These are phyloP conservation scores for Erythrophleum ivorense DNA, from an alignment of 331 rosid genomes.

Conservation along the genomic window DNA sequence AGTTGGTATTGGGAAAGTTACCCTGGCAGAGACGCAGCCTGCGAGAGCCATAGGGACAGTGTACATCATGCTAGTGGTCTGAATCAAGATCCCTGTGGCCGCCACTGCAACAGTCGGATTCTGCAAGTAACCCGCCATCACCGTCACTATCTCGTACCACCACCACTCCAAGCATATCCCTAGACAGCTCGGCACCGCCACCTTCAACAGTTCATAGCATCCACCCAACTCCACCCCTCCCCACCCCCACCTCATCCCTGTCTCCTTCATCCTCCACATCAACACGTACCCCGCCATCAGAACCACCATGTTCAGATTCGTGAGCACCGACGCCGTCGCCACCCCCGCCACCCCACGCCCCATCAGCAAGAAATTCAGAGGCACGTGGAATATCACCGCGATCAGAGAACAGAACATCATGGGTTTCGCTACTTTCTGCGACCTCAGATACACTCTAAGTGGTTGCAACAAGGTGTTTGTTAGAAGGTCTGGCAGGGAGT, in stretches of 20 bases:
- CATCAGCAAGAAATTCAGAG: constrained; percentile 66
- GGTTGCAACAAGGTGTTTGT: constrained; percentile 80
- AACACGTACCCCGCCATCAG: constrained; percentile 76
- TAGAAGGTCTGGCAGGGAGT: constrained; percentile 82
- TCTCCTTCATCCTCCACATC: constrained; percentile 50
- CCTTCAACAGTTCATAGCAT: constrained; percentile 59
- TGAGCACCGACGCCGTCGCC: constrained; percentile 87
- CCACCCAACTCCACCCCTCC: constrained; percentile 53
- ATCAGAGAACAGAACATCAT: constrained; percentile 84
- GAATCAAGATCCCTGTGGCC: constrained; percentile 91
- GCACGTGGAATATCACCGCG: constrained; percentile 79
- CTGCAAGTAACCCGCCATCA: constrained; percentile 81
- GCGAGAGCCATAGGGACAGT: constrained; percentile 96
- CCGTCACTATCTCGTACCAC: constrained; percentile 98
- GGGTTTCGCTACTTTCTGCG: constrained; percentile 80
- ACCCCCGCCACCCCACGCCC: constrained; percentile 79
- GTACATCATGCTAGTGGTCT: constrained; percentile 98
- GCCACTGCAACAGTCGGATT: constrained; percentile 83
- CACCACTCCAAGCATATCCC: constrained; percentile 99
- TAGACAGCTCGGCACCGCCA: constrained; percentile 90
- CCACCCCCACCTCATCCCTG: constrained; percentile 51
- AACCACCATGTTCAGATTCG: constrained; percentile 77
- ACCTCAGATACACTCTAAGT: constrained; percentile 68
- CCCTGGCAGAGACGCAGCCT: constrained; percentile 94
- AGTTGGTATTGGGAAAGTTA: constrained; percentile 26